Conservation (phyloP, 2,329 filamentous ascomycete genomes). For the Apiospora rasikravindrae region DNA sequence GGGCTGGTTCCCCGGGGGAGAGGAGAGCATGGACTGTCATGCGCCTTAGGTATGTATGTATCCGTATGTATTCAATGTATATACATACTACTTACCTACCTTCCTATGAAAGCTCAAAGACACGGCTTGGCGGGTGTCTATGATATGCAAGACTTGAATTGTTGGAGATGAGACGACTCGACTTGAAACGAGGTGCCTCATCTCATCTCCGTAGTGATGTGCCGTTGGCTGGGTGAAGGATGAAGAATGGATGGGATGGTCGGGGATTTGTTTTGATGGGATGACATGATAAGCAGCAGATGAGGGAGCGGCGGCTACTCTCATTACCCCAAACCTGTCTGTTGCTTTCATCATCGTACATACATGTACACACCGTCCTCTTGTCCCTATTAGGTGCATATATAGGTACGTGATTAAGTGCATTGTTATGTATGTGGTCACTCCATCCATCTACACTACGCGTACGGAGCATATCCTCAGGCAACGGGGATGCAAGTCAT, state of each 20-base stretch:
- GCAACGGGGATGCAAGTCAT: background rate
- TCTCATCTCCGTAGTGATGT: background rate
- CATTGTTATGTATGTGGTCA: background rate
- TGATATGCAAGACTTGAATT: background rate
- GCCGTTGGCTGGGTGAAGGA: background rate
- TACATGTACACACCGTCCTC: background rate
- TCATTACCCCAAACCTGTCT: background rate
- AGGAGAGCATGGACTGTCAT: background rate
- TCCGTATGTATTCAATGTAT: background rate
- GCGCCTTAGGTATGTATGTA: background rate
- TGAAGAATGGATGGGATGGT: background rate
- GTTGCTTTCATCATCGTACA: background rate
- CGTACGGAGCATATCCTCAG: background rate
- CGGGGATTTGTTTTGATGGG: background rate
- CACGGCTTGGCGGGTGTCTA: background rate
- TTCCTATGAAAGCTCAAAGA: background rate
- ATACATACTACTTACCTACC: background rate
- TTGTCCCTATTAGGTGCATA: background rate
- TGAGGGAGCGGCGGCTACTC: background rate
- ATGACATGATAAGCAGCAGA: background rate
- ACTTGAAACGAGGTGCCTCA: conserved; percentile 1
- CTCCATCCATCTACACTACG: background rate
- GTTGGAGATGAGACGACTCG: background rate
- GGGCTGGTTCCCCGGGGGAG: background rate
- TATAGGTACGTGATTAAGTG: background rate